Evolutionary conservation across 257 asterid genomes (phyloP), one percentile per base, ranked within the genome.

Genomic region (Salvia miltiorrhiza): DNA sequence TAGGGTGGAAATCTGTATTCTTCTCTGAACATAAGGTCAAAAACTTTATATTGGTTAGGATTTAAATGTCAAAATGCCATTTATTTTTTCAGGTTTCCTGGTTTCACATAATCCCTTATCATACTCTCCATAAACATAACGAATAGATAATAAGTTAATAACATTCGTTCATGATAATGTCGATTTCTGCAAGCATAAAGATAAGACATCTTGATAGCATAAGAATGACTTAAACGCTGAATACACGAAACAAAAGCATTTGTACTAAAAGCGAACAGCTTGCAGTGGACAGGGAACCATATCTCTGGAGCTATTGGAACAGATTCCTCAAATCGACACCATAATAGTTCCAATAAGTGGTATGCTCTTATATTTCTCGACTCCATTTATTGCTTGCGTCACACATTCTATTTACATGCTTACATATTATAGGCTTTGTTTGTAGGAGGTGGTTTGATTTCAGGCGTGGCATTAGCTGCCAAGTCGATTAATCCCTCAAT

Each of bases 221-320:
- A 33, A 49, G 55, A 54, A 53, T 50, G 13, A 17, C 28, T 23
- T 40, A 32, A 41, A 19, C 26, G 7, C 40, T 12, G 10, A 33
- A 76, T 2, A 48, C 63, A 32, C 16, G 33, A 8, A 14, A n/a
- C 63, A 61, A 32, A 13, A 54, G n/a, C 20, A 0, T 20, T 7
- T 53, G 4, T 67, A 13, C 39, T 49, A 49, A 63, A 52, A 23
- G 67, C 52, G 32, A 13, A 32, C 73, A 69, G 43, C 52, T 67
- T 74, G 59, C 87, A 90, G 97, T 81, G 99, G 99, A 40, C 96
- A 90, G 77, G 99, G 99, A 67, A 93, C 97, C 32, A 77, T 88
- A 64, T 81, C 96, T 10, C 77, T 93, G 75, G 98, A 93, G 85
- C 87, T 93, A 40, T 78, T 90, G 85, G 97, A 90, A 79, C 93